phyloP scores from a whole-genome alignment of 805 yeast species.

The Saturnispora gosingensis region DNA sequence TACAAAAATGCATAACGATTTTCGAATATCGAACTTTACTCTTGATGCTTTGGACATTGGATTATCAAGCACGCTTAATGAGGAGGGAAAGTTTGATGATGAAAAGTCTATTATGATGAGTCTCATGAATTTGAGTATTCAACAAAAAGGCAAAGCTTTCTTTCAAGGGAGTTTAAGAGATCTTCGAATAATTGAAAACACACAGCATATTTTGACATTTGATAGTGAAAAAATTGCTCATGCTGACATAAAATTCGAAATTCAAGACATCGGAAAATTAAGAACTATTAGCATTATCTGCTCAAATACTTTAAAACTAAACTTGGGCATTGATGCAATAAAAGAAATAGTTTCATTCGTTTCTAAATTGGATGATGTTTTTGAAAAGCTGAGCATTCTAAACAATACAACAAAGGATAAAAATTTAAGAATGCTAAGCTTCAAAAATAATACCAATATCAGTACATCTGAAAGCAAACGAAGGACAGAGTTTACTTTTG shows the following conservation, averaged over 20 bases:
- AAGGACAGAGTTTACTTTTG: background rate
- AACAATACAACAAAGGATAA: background rate
- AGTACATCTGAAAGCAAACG: background rate
- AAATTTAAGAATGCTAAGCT: background rate
- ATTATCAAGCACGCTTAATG: constrained; percentile 37
- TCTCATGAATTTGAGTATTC: constrained; percentile 29
- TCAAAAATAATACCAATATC: background rate
- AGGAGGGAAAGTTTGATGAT: constrained; percentile 34
- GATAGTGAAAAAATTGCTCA: constrained; percentile 20
- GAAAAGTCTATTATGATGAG: constrained; percentile 23
- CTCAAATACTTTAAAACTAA: constrained; percentile 32
- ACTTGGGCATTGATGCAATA: constrained; percentile 12
- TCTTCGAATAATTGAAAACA: constrained; percentile 21
- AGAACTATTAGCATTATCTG: constrained; percentile 32
- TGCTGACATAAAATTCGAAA: constrained; percentile 48
- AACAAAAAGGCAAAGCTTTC: constrained; percentile 34
- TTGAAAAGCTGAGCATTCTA: background rate
- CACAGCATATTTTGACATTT: constrained; percentile 21
- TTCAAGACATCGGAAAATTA: constrained; percentile 22
- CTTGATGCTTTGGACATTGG: constrained; percentile 33
- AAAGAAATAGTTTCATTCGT: constrained; percentile 10
- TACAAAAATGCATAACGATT: background rate
- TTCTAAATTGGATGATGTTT: constrained; percentile 12
- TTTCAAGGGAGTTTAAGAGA: constrained; percentile 40
- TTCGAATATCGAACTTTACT: constrained; percentile 21